Evolutionary conservation across 2,329 filamentous ascomycete species (phyloP).

Genomic region (Neodidymelliopsis sp.): DNA sequence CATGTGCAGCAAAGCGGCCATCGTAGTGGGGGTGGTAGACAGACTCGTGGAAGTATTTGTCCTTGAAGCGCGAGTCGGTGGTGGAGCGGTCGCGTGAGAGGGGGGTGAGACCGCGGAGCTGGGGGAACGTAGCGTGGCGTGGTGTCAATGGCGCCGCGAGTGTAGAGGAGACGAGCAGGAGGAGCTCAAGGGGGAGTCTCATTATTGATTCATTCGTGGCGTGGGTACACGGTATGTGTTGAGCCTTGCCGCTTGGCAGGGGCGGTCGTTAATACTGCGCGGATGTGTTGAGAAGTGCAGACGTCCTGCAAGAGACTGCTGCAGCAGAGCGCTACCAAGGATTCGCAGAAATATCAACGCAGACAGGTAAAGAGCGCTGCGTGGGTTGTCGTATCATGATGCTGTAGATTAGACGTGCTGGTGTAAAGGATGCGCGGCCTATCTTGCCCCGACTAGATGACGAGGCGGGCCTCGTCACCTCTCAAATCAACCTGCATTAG

Average conservation of each 20-base stretch:
- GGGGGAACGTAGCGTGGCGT: conserved; percentile 8
- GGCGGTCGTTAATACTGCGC: background rate
- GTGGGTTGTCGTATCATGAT: background rate
- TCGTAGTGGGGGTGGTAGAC: conserved; percentile 64
- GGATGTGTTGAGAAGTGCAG: background rate
- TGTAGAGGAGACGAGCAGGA: conserved; percentile 1
- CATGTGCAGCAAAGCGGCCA: conserved; percentile 60
- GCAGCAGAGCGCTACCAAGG: too few species aligned
- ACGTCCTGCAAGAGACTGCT: background rate
- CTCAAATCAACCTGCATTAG: background rate
- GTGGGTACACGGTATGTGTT: too few species aligned
- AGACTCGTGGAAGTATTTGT: conserved; percentile 49
- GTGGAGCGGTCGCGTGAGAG: conserved; percentile 28
- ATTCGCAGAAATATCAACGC: too few species aligned
- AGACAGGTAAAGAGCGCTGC: background rate
- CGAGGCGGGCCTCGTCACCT: conserved; percentile 14
- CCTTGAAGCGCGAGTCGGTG: conserved; percentile 18
- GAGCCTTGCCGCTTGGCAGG: too few species aligned
- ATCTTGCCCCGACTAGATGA: conserved; percentile 4
- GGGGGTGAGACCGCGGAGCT: conserved; percentile 16
- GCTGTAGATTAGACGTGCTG: background rate
- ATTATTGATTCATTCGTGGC: too few species aligned
- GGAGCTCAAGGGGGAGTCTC: conserved; percentile 6
- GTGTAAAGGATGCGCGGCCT: background rate
- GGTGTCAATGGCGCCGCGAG: background rate